Evolutionary conservation across 192 early-diverging fungal species (phyloP), one percentile per base, ranked within the genome.

Genomic region (Rhizoclosmatium globosum): DNA sequence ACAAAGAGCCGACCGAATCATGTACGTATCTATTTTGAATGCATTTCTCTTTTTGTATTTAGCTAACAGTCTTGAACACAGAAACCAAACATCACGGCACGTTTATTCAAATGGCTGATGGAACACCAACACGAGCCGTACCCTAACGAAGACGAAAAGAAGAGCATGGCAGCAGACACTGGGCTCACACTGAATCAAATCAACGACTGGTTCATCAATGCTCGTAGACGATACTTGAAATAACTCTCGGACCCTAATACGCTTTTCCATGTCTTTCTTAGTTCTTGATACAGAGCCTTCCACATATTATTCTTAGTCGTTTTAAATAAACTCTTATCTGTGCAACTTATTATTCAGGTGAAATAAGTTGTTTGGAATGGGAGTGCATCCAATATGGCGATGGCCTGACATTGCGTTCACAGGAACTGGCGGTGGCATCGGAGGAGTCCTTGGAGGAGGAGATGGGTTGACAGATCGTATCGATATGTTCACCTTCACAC

Each of bases 171-270:
- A 3, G 74, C 79, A n/a, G 77, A 84, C 21, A 93, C 92, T 0
- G 81, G 83, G 0, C 70, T 93, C 41, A 90, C 82, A 1, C 70
- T 92, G 68, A 90, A 88, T 65, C 92, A 93, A 72, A 92, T 93
- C 66, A 92, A 89, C 62, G 92, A 93, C 79, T 93, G 92, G 92
- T 93, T 93, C 66, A 93, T 93, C 41, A 93, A 93, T 79, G 92
- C 92, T 0, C 70, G 92, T 4, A 81, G 92, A n/a, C 82, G 92
- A 31, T 80, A 80, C 62, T 47, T 80, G 41, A 58, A 62, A 70
- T 47, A 71, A 7, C 7, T 11, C 7, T 68, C 11, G 43, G 43
- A 62, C 19, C 19, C 50, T 53, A 7, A 7, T 53, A 13, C 17
- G 6, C 50, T 53, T 53, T 53, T 53, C 17, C 17, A 7, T 53